Evolutionary conservation across 345 rosid genomes (phyloP).

Genomic region (Tarenaya hassleriana): DNA sequence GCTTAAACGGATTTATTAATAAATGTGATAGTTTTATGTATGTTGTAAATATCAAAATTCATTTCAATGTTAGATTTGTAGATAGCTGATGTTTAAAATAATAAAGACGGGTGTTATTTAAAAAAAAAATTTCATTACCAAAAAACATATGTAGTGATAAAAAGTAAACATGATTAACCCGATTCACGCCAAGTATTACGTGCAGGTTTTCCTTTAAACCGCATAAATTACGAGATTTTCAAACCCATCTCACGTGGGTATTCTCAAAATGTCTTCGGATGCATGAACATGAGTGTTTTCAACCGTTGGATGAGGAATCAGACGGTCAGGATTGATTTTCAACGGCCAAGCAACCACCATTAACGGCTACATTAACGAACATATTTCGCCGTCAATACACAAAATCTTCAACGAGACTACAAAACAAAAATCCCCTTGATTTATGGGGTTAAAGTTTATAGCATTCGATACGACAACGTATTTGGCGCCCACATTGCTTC

Average conservation of each 20-base stretch:
- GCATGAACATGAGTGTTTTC: constrained; percentile 17
- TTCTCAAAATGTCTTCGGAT: neutral
- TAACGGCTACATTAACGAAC: constrained; percentile 43
- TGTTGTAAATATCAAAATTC: too few species aligned
- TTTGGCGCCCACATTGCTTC: neutral
- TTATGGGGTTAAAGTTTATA: constrained; percentile 1
- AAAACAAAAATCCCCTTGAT: constrained; percentile 16
- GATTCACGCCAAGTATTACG: constrained; percentile 34
- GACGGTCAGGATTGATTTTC: constrained; percentile 10
- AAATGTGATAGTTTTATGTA: too few species aligned
- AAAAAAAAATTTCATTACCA: too few species aligned
- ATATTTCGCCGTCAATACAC: constrained; percentile 20
- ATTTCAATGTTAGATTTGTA: neutral
- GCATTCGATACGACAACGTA: constrained; percentile 9
- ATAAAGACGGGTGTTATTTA: too few species aligned
- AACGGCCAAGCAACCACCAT: constrained; percentile 40
- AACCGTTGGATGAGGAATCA: constrained; percentile 17
- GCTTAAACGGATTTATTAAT: too few species aligned
- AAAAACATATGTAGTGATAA: neutral
- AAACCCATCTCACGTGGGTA: constrained; percentile 10
- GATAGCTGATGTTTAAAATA: too few species aligned
- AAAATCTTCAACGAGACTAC: neutral
- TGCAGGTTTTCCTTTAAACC: constrained; percentile 15
- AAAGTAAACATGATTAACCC: constrained; percentile 4
- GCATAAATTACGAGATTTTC: constrained; percentile 4